Percentiles rank a stretch among this genome's conserved stretches.
Conservation (phyloP, 2,329 filamentous ascomycete species). For the Colletotrichum noveboracense region DNA sequence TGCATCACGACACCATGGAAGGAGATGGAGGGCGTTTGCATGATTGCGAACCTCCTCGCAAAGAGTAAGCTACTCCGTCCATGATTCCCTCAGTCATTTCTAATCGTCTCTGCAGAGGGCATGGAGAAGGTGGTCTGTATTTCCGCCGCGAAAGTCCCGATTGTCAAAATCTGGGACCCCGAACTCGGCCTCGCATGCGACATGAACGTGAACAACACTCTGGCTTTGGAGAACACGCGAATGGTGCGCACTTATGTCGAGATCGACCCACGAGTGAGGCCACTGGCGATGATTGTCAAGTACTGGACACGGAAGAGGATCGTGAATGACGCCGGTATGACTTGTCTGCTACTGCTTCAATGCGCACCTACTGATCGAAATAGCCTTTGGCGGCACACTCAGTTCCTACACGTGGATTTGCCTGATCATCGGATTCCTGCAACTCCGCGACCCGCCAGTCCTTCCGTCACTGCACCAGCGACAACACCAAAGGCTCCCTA, state of each 20-base stretch:
- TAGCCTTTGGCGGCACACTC: conserved; percentile 89
- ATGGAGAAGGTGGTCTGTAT: conserved; percentile 98
- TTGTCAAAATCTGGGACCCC: conserved; percentile 98
- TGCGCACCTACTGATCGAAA: conserved; percentile 20
- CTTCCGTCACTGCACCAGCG: conserved; percentile 85
- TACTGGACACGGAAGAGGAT: conserved; percentile 94
- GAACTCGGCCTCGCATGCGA: conserved; percentile 89
- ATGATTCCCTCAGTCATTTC: not conserved
- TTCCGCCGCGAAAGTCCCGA: conserved; percentile 93
- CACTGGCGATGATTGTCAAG: conserved; percentile 95
- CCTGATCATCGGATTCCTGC: conserved; percentile 94
- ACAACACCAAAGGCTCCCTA: conserved; percentile 62
- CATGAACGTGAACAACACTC: conserved; percentile 98
- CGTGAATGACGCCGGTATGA: conserved; percentile 93
- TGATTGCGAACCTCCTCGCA: conserved; percentile 84
- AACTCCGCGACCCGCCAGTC: conserved; percentile 83
- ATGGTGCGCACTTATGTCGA: conserved; percentile 98
- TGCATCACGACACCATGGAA: conserved; percentile 94
- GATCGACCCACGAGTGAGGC: conserved; percentile 87
- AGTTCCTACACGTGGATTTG: conserved; percentile 99
- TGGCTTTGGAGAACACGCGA: conserved; percentile 93
- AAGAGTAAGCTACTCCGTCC: conserved; percentile 67
- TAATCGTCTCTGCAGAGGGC: conserved; percentile 68
- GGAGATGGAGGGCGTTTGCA: conserved; percentile 87
- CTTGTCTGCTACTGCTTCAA: not conserved